A percentile compares a stretch with the other conserved stretches of the same genome.
Conservation (phyloP, 2,329 filamentous ascomycete genomes). For the Stachybotrys chartarum region DNA sequence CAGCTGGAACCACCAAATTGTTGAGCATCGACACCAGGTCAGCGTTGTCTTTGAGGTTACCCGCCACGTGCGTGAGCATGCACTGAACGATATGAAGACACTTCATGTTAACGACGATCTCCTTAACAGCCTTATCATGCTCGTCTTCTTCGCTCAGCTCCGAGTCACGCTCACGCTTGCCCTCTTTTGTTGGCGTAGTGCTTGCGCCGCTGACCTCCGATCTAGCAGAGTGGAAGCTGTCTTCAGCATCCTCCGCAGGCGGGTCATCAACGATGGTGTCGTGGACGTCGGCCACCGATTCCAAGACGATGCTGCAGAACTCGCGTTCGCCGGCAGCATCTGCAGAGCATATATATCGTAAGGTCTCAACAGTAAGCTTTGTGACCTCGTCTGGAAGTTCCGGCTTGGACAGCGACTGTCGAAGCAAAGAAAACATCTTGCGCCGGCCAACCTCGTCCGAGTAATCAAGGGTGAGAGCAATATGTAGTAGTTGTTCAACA, state of each 20-base stretch:
- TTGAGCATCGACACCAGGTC: slow-evolving; percentile 97
- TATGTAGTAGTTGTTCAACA: slow-evolving; percentile 89
- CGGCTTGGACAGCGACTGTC: slow-evolving; percentile 76
- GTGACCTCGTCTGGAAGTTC: slow-evolving; percentile 90
- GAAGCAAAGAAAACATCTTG: slow-evolving; percentile 90
- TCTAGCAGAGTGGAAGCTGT: slow-evolving; percentile 87
- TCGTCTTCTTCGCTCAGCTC: slow-evolving; percentile 57
- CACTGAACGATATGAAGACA: slow-evolving; percentile 95
- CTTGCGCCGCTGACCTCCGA: slow-evolving; percentile 71
- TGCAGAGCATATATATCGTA: slow-evolving; percentile 75
- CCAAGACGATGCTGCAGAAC: slow-evolving; percentile 78
- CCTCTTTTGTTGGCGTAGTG: slow-evolving; percentile 43
- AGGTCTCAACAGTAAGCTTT: slow-evolving; percentile 73
- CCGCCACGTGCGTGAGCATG: slow-evolving; percentile 90
- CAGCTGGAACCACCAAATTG: slow-evolving; percentile 90
- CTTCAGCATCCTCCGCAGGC: slow-evolving; percentile 47
- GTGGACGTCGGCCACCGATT: slow-evolving; percentile 93
- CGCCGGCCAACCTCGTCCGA: slow-evolving; percentile 93
- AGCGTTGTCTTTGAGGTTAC: slow-evolving; percentile 80
- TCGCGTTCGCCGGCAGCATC: slow-evolving; percentile 70
- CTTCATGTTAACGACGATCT: slow-evolving; percentile 97
- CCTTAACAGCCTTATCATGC: slow-evolving; percentile 69
- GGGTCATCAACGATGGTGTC: slow-evolving; percentile 77
- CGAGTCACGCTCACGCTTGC: slow-evolving; percentile 30
- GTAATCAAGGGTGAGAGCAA: slow-evolving; percentile 87